Evolutionary conservation across 768 basidiomycete species (phyloP).

Genomic region (Psilocybe azurescens): DNA sequence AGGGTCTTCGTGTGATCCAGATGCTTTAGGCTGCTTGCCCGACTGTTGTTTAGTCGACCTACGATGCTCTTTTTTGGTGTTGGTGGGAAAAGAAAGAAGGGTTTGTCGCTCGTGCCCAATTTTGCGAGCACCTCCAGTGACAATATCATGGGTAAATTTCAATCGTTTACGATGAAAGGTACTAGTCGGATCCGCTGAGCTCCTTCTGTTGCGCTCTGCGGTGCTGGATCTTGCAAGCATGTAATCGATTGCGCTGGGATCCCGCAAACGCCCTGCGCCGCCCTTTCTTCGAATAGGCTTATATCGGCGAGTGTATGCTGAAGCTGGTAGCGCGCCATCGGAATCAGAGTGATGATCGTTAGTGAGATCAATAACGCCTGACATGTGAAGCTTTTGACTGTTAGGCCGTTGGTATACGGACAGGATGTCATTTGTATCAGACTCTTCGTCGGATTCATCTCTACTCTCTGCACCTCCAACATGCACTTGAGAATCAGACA

Average conservation of each 20-base stretch:
- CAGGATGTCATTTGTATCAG: conserved; percentile 19
- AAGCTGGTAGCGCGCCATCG: conserved; percentile 11
- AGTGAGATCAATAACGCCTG: conserved; percentile 5
- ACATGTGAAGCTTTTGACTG: neutral
- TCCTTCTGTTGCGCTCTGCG: conserved; percentile 21
- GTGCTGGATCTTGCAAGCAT: conserved; percentile 60
- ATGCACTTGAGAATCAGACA: conserved; percentile 15
- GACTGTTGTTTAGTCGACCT: neutral
- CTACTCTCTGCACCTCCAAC: conserved; percentile 25
- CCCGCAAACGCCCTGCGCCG: conserved; percentile 29
- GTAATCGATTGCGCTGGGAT: conserved; percentile 65
- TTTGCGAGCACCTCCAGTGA: conserved; percentile 11
- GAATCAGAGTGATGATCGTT: neutral
- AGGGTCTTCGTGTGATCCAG: neutral
- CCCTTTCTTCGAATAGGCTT: conserved; percentile 3
- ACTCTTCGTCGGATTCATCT: conserved; percentile 19
- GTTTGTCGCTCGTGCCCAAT: conserved; percentile 41
- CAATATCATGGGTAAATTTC: conserved; percentile 24
- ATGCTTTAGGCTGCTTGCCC: neutral
- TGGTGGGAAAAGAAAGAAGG: conserved; percentile 34
- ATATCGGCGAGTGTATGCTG: neutral
- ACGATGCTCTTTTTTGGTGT: neutral
- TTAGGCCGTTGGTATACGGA: conserved; percentile 7
- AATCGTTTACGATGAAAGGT: conserved; percentile 1
- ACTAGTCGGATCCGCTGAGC: neutral